Percentiles rank a stretch among this genome's conserved stretches.
Evolutionary conservation across 2,329 filamentous ascomycete species (phyloP).

Genomic region (Calonectria ilicicola): DNA sequence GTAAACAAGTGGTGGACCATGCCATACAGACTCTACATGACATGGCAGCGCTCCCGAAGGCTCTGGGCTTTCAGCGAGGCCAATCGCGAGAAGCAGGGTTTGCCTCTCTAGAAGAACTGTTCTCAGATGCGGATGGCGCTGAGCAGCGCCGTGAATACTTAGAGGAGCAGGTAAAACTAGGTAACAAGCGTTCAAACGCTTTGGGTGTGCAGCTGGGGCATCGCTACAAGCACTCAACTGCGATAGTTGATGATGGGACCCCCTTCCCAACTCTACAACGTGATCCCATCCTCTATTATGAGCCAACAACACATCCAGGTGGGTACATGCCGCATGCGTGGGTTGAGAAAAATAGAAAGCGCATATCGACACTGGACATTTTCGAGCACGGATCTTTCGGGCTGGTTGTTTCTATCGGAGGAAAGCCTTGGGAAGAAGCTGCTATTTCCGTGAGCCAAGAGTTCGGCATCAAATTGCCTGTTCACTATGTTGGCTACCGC

Average conservation of each 20-base stretch:
- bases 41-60: neutral
- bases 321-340: neutral
- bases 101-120: neutral
- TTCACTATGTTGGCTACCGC: neutral
- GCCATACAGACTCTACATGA: neutral
- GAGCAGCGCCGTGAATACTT: neutral
- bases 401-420: neutral
- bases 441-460: neutral
- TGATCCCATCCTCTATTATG: neutral
- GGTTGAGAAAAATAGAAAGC: neutral
- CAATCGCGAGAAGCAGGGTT: neutral
- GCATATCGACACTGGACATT: neutral
- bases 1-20: neutral
- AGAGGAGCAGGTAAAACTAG: neutral
- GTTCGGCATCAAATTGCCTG: neutral
- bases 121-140: neutral
- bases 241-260: neutral
- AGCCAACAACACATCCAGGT: neutral
- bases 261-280: neutral
- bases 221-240: neutral
- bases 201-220: neutral
- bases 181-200: neutral
- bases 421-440: neutral
- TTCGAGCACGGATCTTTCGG: neutral
- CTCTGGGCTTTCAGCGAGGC: neutral